phyloP scores from a whole-genome alignment of 768 basidiomycete genomes.

The Arthromyces matolae region DNA sequence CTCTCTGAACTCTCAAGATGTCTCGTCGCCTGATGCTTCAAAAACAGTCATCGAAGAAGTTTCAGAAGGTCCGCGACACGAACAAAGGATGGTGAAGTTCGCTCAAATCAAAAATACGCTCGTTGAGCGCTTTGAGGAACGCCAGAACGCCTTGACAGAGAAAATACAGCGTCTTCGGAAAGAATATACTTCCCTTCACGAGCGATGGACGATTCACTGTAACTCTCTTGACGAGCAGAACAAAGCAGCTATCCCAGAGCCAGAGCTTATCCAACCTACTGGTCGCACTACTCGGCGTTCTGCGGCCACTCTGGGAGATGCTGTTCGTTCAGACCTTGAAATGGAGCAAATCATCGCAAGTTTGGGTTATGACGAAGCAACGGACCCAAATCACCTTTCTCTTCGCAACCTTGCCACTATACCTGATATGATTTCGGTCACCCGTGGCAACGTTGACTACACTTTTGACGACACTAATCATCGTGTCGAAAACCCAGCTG shows the following conservation, averaged over 20 bases:
- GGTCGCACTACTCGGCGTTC: conserved; percentile 72
- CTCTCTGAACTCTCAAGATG: conserved; percentile 24
- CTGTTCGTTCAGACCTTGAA: conserved; percentile 91
- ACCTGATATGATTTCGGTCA: conserved; percentile 86
- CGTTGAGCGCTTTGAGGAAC: conserved; percentile 49
- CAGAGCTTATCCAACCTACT: conserved; percentile 34
- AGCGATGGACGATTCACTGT: conserved; percentile 73
- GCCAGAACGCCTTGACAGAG: conserved; percentile 43
- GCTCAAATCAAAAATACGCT: conserved; percentile 44
- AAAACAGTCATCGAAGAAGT: conserved; percentile 48
- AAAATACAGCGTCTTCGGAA: conserved; percentile 56
- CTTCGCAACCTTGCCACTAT: conserved; percentile 80
- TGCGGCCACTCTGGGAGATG: conserved; percentile 72
- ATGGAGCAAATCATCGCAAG: conserved; percentile 98
- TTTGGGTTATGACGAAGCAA: conserved; percentile 85
- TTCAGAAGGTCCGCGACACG: conserved; percentile 30
- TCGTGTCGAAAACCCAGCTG: conserved; percentile 67
- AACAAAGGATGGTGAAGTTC: conserved; percentile 35
- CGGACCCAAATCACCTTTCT: conserved; percentile 89
- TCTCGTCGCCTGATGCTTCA: conserved; percentile 31
- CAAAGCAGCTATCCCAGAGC: conserved; percentile 39
- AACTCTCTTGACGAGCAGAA: conserved; percentile 59
- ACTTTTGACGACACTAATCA: conserved; percentile 85
- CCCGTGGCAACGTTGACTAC: conserved; percentile 54
- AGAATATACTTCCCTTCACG: conserved; percentile 68